phyloP scores from a whole-genome alignment of 179 eudicot species.

The Silene noctiflora region DNA sequence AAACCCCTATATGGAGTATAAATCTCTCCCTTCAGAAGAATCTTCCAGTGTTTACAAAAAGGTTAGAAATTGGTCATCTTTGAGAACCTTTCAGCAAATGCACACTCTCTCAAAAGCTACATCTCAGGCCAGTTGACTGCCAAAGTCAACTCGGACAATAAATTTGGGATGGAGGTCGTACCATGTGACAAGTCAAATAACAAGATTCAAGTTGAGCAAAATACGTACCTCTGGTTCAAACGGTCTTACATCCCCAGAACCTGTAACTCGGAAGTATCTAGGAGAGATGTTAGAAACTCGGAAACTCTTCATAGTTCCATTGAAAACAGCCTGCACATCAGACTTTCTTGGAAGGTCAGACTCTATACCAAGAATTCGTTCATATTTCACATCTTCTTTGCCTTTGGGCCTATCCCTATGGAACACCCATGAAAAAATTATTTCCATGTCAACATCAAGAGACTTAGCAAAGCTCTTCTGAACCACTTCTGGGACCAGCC shows the following conservation, averaged over 20 bases:
- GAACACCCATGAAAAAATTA: slow-evolving; percentile 77
- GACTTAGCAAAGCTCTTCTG: slow-evolving; percentile 59
- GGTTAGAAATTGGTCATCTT: neutral
- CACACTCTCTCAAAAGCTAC: neutral
- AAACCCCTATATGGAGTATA: neutral
- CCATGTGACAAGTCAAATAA: neutral
- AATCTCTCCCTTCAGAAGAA: neutral
- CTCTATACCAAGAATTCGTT: slow-evolving; percentile 41
- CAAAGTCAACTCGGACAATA: neutral
- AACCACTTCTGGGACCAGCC: slow-evolving; percentile 87
- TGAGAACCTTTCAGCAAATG: neutral
- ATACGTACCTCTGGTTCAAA: slow-evolving; percentile 69
- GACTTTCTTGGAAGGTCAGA: slow-evolving; percentile 53
- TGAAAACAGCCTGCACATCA: slow-evolving; percentile 67
- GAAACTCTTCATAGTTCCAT: slow-evolving; percentile 68
- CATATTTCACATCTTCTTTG: slow-evolving; percentile 85
- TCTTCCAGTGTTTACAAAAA: neutral
- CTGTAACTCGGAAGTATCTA: slow-evolving; percentile 82
- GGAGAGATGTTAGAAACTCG: slow-evolving; percentile 59
- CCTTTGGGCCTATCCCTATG: slow-evolving; percentile 90
- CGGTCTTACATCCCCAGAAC: slow-evolving; percentile 90
- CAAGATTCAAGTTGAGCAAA: slow-evolving; percentile 11
- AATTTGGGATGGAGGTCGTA: neutral
- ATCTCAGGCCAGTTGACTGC: neutral
- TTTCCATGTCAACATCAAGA: slow-evolving; percentile 46